Conservation (phyloP, 257 asterid species). For the Petunia secreta region DNA sequence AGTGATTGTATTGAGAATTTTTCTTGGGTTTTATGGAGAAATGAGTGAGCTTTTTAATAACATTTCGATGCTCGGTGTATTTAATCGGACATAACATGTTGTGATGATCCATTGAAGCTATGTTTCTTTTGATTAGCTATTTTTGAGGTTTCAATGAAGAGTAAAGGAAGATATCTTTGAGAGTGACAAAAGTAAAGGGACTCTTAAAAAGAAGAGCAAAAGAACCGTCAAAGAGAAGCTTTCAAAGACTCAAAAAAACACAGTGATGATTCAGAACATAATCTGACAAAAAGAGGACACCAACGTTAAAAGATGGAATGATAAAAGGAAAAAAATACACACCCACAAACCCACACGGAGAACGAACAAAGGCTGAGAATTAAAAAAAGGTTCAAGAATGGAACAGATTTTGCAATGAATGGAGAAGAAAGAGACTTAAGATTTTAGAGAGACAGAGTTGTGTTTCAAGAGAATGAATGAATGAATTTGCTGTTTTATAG, state of each 20-base stretch:
- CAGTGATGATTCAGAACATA: constrained; percentile 38
- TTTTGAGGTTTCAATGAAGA: constrained; percentile 16
- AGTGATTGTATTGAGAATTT: constrained; percentile 26
- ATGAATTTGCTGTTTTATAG: constrained; percentile 65
- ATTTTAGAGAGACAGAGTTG: constrained; percentile 28
- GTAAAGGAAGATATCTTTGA: constrained; percentile 35
- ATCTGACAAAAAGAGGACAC: constrained; percentile 46
- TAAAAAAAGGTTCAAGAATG: neutral
- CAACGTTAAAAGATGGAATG: constrained; percentile 49
- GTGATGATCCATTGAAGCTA: constrained; percentile 57
- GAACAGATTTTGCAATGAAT: neutral
- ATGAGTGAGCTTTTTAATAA: constrained; percentile 48
- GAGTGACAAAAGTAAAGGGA: constrained; percentile 18
- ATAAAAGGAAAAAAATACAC: constrained; percentile 2
- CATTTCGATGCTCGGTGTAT: constrained; percentile 60
- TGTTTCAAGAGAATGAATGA: constrained; percentile 38
- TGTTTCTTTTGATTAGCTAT: constrained; percentile 17
- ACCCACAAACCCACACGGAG: constrained; percentile 4
- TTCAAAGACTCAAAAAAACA: constrained; percentile 24
- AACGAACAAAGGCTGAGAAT: constrained; percentile 18
- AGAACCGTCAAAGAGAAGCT: constrained; percentile 43
- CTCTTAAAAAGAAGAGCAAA: constrained; percentile 28
- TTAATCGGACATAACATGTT: constrained; percentile 56
- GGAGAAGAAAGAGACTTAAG: neutral
- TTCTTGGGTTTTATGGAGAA: constrained; percentile 38